A percentile compares a stretch with the other conserved stretches of the same genome.
phyloP scores from a whole-genome alignment of 352 stramenopile species.

The Phytopythium sindhum region DNA sequence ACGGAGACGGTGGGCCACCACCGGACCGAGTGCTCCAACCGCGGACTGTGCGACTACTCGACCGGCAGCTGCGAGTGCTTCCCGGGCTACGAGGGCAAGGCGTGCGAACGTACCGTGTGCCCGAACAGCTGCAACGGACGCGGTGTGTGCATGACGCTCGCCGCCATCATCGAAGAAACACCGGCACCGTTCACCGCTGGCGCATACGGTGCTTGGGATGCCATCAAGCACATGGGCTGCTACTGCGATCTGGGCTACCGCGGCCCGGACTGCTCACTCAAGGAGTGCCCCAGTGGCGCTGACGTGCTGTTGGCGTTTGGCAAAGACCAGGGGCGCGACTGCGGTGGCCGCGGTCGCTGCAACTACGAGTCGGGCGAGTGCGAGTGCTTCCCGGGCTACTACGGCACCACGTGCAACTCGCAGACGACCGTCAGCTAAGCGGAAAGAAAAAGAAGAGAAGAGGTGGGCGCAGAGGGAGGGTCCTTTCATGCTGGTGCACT shows the following conservation, averaged over 20 bases:
- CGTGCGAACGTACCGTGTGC: slow-evolving; percentile 90
- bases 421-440: slow-evolving; percentile 81
- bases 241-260: slow-evolving; percentile 93
- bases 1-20: slow-evolving; percentile 43
- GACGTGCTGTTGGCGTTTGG: slow-evolving; percentile 91
- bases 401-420: slow-evolving; percentile 88
- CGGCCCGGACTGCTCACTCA: slow-evolving; percentile 94
- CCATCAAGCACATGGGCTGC: slow-evolving; percentile 92
- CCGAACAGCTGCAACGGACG: slow-evolving; percentile 94
- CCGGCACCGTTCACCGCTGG: neutral
- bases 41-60: slow-evolving; percentile 89
- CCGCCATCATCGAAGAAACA: slow-evolving; percentile 59
- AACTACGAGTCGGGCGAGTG: slow-evolving; percentile 93
- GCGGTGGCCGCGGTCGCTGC: slow-evolving; percentile 93
- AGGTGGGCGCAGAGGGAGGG: neutral
- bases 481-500: neutral
- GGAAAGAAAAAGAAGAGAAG: neutral
- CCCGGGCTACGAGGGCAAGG: slow-evolving; percentile 87
- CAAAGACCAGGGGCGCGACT: slow-evolving; percentile 75
- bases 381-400: slow-evolving; percentile 94
- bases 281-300: slow-evolving; percentile 91
- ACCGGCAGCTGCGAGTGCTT: slow-evolving; percentile 91
- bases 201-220: slow-evolving; percentile 87
- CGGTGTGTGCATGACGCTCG: slow-evolving; percentile 92
- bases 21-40: slow-evolving; percentile 91